Percentiles rank a stretch among this genome's conserved stretches.
Evolutionary conservation across 257 asterid genomes (phyloP).

Genomic region (Thymus mandschuricus): DNA sequence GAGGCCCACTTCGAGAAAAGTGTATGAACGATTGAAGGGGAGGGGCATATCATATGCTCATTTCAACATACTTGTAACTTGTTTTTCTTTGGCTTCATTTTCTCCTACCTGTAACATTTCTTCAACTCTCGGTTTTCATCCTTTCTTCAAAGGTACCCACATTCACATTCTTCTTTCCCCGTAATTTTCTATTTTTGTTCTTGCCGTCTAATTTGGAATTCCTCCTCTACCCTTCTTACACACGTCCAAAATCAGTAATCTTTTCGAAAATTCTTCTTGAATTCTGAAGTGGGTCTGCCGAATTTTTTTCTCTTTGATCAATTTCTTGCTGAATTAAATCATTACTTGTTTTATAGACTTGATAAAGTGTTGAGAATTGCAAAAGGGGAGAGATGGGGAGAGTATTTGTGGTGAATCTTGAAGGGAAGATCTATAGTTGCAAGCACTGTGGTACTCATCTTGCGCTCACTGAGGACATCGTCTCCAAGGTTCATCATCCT

Average conservation of each 20-base stretch:
- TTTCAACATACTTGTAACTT: slow-evolving; percentile 17
- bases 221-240: slow-evolving; percentile 28
- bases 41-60: slow-evolving; percentile 12
- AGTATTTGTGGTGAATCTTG: slow-evolving; percentile 66
- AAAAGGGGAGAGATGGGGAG: slow-evolving; percentile 60
- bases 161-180: background rate
- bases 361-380: background rate
- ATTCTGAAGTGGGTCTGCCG: slow-evolving; percentile 23
- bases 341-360: background rate
- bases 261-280: slow-evolving; percentile 13
- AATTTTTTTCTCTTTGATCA: slow-evolving; percentile 7
- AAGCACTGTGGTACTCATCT: slow-evolving; percentile 89
- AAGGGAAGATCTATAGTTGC: slow-evolving; percentile 87
- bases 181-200: background rate
- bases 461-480: slow-evolving; percentile 63
- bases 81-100: background rate
- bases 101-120: slow-evolving; percentile 22
- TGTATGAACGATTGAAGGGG: slow-evolving; percentile 26
- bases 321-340: slow-evolving; percentile 17
- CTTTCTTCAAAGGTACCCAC: slow-evolving; percentile 35
- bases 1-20: slow-evolving; percentile 42
- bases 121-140: slow-evolving; percentile 32
- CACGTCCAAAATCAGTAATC: slow-evolving; percentile 19
- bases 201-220: slow-evolving; percentile 35
- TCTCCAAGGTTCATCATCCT: slow-evolving; percentile 64